phyloP scores from a whole-genome alignment of 768 basidiomycete species.

The Butyriboletus loyo region DNA sequence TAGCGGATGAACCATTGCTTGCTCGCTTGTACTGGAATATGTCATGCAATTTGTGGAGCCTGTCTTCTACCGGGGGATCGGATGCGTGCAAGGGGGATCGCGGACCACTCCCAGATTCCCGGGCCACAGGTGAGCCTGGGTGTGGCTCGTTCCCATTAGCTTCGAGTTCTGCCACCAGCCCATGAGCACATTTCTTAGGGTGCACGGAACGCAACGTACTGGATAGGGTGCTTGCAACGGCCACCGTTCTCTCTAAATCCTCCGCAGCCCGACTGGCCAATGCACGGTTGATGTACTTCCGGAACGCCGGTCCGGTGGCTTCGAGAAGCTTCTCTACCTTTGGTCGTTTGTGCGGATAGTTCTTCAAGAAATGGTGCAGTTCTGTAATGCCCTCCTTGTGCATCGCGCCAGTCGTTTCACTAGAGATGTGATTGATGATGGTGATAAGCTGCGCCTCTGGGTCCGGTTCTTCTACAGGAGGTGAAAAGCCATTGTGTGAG shows the following conservation, averaged over 20 bases:
- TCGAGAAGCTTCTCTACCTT: conserved; percentile 87
- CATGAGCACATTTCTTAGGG: conserved; percentile 7
- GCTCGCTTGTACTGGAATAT: conserved; percentile 77
- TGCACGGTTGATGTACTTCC: conserved; percentile 88
- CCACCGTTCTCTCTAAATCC: conserved; percentile 75
- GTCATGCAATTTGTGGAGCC: conserved; percentile 71
- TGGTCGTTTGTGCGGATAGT: conserved; percentile 78
- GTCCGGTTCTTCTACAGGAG: conserved; percentile 76
- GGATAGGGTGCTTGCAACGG: conserved; percentile 79
- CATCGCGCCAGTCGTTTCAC: conserved; percentile 82
- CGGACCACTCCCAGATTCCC: conserved; percentile 30
- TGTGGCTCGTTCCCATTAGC: conserved; percentile 46
- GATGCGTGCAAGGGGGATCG: conserved; percentile 33
- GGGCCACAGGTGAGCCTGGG: conserved; percentile 29
- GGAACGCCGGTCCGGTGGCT: conserved; percentile 84
- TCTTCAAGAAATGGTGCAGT: conserved; percentile 89
- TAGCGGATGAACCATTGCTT: conserved; percentile 43
- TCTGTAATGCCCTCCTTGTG: conserved; percentile 95
- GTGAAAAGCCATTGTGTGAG: conserved; percentile 52
- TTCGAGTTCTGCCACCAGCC: conserved; percentile 51
- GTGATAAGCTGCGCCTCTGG: conserved; percentile 79
- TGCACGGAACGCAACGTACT: conserved; percentile 46
- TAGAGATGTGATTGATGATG: conserved; percentile 84
- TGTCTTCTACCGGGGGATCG: conserved; percentile 52
- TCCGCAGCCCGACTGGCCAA: conserved; percentile 85